Evolutionary conservation across 2,329 filamentous ascomycete genomes (phyloP), one percentile per base, ranked within the genome.

Genomic region (Nannizziopsis barbatae): DNA sequence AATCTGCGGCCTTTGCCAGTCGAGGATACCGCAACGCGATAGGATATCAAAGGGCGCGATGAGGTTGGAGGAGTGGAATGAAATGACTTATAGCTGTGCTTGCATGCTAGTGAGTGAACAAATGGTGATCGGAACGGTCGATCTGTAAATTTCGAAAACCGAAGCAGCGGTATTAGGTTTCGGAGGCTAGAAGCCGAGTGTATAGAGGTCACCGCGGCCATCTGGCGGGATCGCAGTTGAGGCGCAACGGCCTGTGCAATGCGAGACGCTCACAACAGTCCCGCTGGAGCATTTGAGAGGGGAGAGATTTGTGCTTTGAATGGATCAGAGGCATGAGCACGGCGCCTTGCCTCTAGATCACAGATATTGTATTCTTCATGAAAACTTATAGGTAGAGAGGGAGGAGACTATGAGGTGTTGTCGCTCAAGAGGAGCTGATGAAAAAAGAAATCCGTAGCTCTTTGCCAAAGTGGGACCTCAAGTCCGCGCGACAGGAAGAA

Each of bases 11-110:
- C 77, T 64, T 90, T 90, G 50, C 78, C 83, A 42, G 81, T 83
- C 60, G 84, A 88, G 4, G 84, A 85, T 5, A 83, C 83, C 27
- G 84, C 81, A 51, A 86, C 75, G 55, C 83, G 75, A 63, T 86
- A 88, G 45, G 76, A 77, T 60, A 86, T 65, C 15, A 64, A 65
- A 10, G 62, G 61, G 31, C 64, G 57, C 20, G 60, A 60, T 7
- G 54, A 55, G 7, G 52, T 31, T 32, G 39, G 45, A 8, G 52
- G 45, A 4, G 53, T 62, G 27, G 61, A 60, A 51, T 65, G 62
- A 40, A 67, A 64, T 32, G 50, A 39, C 51, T 58, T 58, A 7
- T 38, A 31, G 27, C 10, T 38, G 17, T 42, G 22, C 7, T 27
- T 27, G 22, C 22, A 27, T 7, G 7, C 4, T 7, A 7, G 7